Conservation (phyloP, 139 green algal species). For the Mychonastes homosphaera region DNA sequence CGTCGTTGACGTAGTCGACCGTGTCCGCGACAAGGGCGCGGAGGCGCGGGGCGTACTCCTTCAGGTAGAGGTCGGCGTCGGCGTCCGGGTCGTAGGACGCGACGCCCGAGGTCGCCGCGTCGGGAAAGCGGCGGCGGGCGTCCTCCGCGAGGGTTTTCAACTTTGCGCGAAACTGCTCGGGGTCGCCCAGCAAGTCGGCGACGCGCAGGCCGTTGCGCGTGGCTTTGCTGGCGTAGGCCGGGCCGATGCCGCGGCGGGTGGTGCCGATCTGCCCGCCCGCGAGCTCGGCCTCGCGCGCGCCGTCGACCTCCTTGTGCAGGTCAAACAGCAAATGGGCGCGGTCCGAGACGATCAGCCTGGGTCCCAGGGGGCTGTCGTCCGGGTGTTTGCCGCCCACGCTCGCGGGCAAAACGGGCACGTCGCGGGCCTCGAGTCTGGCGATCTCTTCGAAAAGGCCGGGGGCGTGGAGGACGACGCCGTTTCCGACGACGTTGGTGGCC, state of each 20-base stretch:
- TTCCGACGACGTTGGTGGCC: slow-evolving; percentile 87
- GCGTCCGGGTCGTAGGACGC: slow-evolving; percentile 78
- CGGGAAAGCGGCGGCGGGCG: slow-evolving; percentile 1
- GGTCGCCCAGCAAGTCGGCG: slow-evolving; percentile 65
- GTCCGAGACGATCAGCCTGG: too few species aligned
- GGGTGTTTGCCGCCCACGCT: too few species aligned
- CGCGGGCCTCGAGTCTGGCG: slow-evolving; percentile 37
- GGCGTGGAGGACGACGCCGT: slow-evolving; percentile 95
- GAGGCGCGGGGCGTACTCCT: slow-evolving; percentile 45
- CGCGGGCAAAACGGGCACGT: slow-evolving; percentile 37
- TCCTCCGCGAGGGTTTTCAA: background rate
- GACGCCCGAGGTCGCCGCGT: slow-evolving; percentile 17
- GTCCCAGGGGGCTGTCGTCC: too few species aligned
- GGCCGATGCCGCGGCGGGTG: slow-evolving; percentile 96
- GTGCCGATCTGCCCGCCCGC: slow-evolving; percentile 83
- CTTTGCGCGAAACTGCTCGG: slow-evolving; percentile 3
- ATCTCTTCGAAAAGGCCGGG: slow-evolving; percentile 93
- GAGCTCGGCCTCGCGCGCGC: slow-evolving; percentile 83
- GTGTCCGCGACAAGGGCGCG: slow-evolving; percentile 81
- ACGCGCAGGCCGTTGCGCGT: slow-evolving; percentile 90
- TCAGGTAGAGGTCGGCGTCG: slow-evolving; percentile 74
- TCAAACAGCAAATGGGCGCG: slow-evolving; percentile 97
- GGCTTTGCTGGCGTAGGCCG: slow-evolving; percentile 90
- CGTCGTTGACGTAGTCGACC: slow-evolving; percentile 59
- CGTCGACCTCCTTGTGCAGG: slow-evolving; percentile 96